Evolutionary conservation across 768 basidiomycete species (phyloP).

Genomic region (Russula vinacea): DNA sequence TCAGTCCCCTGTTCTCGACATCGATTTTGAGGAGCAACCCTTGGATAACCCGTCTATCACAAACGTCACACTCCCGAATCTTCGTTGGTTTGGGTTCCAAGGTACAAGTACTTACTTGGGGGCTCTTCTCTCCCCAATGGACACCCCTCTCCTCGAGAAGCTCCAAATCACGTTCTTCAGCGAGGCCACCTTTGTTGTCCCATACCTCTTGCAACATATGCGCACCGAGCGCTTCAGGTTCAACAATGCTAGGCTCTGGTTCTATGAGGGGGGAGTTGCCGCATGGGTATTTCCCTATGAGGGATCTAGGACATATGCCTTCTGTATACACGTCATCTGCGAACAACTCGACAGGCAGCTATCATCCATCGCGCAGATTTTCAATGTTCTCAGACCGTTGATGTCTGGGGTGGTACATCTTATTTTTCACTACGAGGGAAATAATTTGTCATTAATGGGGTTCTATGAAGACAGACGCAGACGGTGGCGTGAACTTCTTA

Average conservation of each 20-base stretch:
- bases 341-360: not conserved
- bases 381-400: not conserved
- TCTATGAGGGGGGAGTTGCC: not conserved
- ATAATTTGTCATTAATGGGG: not conserved
- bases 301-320: not conserved
- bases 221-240: not conserved
- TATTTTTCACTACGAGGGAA: not conserved
- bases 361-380: not conserved
- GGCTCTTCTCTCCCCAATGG: not conserved
- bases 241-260: not conserved
- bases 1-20: not conserved
- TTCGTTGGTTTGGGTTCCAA: not conserved
- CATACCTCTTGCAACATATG: not conserved
- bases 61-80: not conserved
- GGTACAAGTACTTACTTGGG: not conserved
- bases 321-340: not conserved
- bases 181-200: not conserved
- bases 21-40: not conserved
- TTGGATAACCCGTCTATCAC: not conserved
- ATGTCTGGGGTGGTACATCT: not conserved
- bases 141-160: not conserved
- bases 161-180: not conserved
- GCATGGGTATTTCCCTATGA: not conserved
- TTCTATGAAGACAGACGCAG: not conserved
- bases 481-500: conserved; percentile 3